Base-by-base conservation (phyloP, 495 filamentous ascomycete species). In the Pyronema omphalodes region DNA sequence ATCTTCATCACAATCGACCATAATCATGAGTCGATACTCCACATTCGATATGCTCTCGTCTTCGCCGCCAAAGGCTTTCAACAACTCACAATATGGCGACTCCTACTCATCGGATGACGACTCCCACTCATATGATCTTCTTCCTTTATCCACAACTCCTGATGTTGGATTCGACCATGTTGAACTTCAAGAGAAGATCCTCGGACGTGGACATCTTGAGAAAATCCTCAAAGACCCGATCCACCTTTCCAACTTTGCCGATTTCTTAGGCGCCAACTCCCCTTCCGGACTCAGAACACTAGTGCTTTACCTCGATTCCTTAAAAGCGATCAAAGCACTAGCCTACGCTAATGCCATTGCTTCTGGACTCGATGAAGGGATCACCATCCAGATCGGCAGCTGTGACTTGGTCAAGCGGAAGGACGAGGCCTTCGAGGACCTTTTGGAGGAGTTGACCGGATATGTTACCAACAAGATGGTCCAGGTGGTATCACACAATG, bases 321-420 rank as follows among this genome's bases (percentile, higher is more conserved):
- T 67, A 46, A 81, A 82, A 57, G 78, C 77, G 36, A n/a, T 52
- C 73, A 52, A 79, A 56, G 78, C 83, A n/a, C 75, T 87, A 44
- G 67, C 71, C 19, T 86, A 86, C 62, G 76, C 81, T 4, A 84
- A 86, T 64, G 73, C 80, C 3, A 67, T 82, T 47, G 68, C 72
- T 18, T 70, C 70, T 53, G 69, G 76, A 55, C 62, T 83, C 58
- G 66, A 74, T 54, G 23, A 29, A 29, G 23, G 23, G 5, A 29
- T 29, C 23, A 2, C 23, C 23, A 29, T 29, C 23, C 12, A 14
- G 15, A 12, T 35, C 18, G 36, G 47, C 9, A 50, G 29, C 18
- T 11, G 36, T 2, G 44, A 19, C 14, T 19, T 50, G 47, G 29
- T 35, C 12, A 34, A 36, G 47, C 19, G 47, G 12, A 34, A 12